These are phyloP conservation scores for Trichoderma atrobrunneum DNA, from an alignment of 2,329 filamentous ascomycete genomes.

Conservation along the genomic window DNA sequence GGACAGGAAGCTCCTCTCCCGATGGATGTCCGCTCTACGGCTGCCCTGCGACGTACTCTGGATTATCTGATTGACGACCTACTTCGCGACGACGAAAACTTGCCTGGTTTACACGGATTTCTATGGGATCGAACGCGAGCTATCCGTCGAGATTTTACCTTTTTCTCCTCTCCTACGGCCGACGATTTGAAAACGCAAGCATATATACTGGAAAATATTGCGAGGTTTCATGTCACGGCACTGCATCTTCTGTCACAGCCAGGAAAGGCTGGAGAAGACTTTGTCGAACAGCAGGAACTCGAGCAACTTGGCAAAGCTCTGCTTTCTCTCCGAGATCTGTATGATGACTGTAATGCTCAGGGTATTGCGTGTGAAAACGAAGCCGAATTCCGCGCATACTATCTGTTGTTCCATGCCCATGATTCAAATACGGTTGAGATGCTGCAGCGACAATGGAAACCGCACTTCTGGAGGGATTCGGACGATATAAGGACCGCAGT, in stretches of 20 bases:
- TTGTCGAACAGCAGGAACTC: slow-evolving; percentile 64
- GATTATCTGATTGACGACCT: slow-evolving; percentile 63
- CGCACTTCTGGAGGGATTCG: slow-evolving; percentile 52
- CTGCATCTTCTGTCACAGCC: slow-evolving; percentile 60
- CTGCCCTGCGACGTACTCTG: slow-evolving; percentile 56
- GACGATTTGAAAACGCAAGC: slow-evolving; percentile 58
- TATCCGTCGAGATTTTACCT: slow-evolving; percentile 66
- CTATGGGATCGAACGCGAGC: slow-evolving; percentile 67
- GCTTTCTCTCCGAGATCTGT: slow-evolving; percentile 62
- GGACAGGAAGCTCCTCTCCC: slow-evolving; percentile 66
- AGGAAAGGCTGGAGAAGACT: slow-evolving; percentile 56
- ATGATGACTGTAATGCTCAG: slow-evolving; percentile 62
- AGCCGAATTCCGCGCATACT: slow-evolving; percentile 64
- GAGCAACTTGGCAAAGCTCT: slow-evolving; percentile 66
- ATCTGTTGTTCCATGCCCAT: slow-evolving; percentile 59
- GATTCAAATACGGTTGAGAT: slow-evolving; percentile 54
- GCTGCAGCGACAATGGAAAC: slow-evolving; percentile 57
- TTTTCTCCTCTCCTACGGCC: slow-evolving; percentile 58
- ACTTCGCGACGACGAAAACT: slow-evolving; percentile 52
- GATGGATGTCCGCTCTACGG: slow-evolving; percentile 63
- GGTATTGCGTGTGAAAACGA: slow-evolving; percentile 60
- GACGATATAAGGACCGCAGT: slow-evolving; percentile 61
- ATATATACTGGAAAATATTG: slow-evolving; percentile 63
- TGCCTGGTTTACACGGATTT: slow-evolving; percentile 59
- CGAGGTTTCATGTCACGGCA: slow-evolving; percentile 64